Base-by-base conservation (phyloP, 208 protist species). In the Leishmania tarentolae region DNA sequence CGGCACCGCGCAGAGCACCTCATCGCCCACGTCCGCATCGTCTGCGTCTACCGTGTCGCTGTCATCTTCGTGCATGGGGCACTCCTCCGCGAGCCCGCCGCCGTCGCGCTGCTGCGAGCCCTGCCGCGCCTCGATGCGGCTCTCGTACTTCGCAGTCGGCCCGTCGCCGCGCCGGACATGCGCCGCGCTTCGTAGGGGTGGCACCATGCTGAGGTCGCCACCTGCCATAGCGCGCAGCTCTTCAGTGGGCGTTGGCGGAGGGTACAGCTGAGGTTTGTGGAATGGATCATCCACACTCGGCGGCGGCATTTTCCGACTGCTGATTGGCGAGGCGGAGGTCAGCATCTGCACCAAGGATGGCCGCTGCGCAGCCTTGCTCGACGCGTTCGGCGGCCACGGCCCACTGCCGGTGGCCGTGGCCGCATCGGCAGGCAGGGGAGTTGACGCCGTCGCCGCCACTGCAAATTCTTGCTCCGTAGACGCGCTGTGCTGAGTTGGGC, bases 1-100 rank as follows among this genome's bases (percentile, higher is more conserved):
- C 4, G 92, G 92, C 37, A 95, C 86, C 11, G 91, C 90, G 75
- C 92, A 96, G 24, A 97, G 78, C 42, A 97, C 83, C 78, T 97
- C 94, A 40, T 93, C 87, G n/a, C 76, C 78, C 35, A 78, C 68
- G 37, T 95, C 88, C 21, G 91, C 87, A 11, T 90, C 83, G 4
- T 87, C 70, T 24, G 88, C 44, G 46, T 71, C n/a, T 40, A 42
- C 61, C 61, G 37, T 28, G 19, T 65, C 13, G 47, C 40, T 40
- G 61, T 75, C n/a, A 9, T 72, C 46, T 28, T 68, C 76, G 21
- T 44, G 52, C 50, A 46, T 53, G 42, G 50, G 21, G 9, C 46
- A 5, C 31, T 24, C 66, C 66, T 9, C 37, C 66, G 31, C 66
- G 15, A 28, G n/a, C n/a, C n/a, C 40, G 66, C 24, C n/a, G 17